Percentiles rank a stretch among this genome's conserved stretches.
Conservation (phyloP, 2,329 filamentous ascomycete species). For the Exophiala aquamarina region DNA sequence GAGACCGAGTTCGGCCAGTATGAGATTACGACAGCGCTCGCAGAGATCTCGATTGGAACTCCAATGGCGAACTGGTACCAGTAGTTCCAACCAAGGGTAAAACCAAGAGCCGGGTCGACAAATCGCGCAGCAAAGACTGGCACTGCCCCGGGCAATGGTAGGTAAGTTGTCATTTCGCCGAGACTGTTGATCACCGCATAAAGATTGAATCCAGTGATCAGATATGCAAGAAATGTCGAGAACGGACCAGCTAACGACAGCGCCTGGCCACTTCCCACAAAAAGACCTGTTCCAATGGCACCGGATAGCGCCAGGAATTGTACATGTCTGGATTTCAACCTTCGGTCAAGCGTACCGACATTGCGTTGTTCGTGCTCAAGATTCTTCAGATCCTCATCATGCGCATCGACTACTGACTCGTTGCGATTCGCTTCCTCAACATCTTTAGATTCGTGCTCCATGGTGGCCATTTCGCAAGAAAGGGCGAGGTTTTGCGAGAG, state of each 20-base stretch:
- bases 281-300: conserved; percentile 68
- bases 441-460: conserved; percentile 11
- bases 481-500: background rate
- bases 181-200: conserved; percentile 46
- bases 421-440: conserved; percentile 7
- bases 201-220: conserved; percentile 41
- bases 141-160: conserved; percentile 57
- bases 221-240: conserved; percentile 30
- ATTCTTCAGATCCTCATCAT: conserved; percentile 12
- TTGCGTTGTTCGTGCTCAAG: conserved; percentile 12
- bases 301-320: conserved; percentile 32
- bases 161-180: conserved; percentile 59
- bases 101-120: conserved; percentile 58
- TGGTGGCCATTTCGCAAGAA: background rate
- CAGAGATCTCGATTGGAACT: conserved; percentile 48
- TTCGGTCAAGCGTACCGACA: conserved; percentile 22
- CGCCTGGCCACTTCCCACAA: conserved; percentile 76
- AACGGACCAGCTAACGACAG: conserved; percentile 68
- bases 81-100: conserved; percentile 42
- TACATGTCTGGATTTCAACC: conserved; percentile 32
- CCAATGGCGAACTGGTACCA: conserved; percentile 51
- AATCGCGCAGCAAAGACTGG: conserved; percentile 50
- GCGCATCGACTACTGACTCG: conserved; percentile 4
- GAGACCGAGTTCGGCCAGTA: conserved; percentile 38
- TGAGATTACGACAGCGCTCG: conserved; percentile 47